phyloP scores from a whole-genome alignment of 768 basidiomycete genomes.

The Ramaria sp. region DNA sequence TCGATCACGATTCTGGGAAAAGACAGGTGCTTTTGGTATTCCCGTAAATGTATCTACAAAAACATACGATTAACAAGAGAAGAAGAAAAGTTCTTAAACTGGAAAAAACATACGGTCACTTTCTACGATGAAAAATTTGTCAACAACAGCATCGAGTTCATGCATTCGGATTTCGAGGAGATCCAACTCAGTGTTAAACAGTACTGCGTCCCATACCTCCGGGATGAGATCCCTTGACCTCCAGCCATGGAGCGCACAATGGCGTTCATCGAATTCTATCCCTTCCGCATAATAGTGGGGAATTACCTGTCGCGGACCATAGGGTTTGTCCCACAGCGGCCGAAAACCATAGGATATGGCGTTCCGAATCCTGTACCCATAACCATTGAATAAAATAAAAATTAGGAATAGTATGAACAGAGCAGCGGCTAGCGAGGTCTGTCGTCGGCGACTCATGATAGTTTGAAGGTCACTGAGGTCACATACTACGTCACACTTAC shows the following conservation, averaged over 20 bases:
- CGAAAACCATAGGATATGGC: slow-evolving; percentile 44
- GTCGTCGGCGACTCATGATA: too few relatives aligned
- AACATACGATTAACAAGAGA: too few relatives aligned
- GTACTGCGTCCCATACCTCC: slow-evolving; percentile 39
- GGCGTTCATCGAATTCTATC: slow-evolving; percentile 29
- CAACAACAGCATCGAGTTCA: slow-evolving; percentile 46
- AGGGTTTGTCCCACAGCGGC: slow-evolving; percentile 46
- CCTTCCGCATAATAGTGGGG: slow-evolving; percentile 49
- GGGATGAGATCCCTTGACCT: slow-evolving; percentile 18
- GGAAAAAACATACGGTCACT: slow-evolving; percentile 16
- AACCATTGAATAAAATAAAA: too few relatives aligned
- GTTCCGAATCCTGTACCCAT: slow-evolving; percentile 18
- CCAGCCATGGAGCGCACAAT: slow-evolving; percentile 49
- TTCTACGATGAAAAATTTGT: slow-evolving; percentile 51
- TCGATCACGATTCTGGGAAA: slow-evolving; percentile 26
- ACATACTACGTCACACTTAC: too few relatives aligned
- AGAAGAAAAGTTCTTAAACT: neutral
- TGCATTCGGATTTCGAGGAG: slow-evolving; percentile 51
- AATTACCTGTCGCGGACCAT: slow-evolving; percentile 36
- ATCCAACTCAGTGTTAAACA: slow-evolving; percentile 56
- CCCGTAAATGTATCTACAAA: slow-evolving; percentile 47
- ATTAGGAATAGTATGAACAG: too few relatives aligned
- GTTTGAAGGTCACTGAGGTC: too few relatives aligned
- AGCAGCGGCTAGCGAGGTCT: too few relatives aligned
- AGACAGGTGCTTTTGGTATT: slow-evolving; percentile 39